Conservation (phyloP, 352 stramenopile species). For the Phytophthora kernoviae region DNA sequence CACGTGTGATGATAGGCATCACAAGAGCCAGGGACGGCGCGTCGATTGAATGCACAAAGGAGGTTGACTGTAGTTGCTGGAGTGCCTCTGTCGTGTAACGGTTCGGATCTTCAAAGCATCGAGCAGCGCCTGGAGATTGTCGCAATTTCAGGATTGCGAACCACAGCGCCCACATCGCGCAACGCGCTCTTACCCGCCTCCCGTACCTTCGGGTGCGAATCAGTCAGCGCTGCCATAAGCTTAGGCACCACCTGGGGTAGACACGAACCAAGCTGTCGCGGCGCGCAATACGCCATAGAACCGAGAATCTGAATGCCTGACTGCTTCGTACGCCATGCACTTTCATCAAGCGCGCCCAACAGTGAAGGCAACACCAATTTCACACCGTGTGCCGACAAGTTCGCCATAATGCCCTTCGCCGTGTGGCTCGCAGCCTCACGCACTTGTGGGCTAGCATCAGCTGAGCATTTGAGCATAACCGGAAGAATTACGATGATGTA, state of each 20-base stretch:
- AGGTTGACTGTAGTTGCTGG: slow-evolving; percentile 97
- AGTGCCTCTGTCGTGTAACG: slow-evolving; percentile 93
- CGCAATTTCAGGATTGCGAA: slow-evolving; percentile 99
- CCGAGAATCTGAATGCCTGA: slow-evolving; percentile 98
- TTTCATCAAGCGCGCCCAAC: slow-evolving; percentile 93
- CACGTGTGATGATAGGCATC: slow-evolving; percentile 98
- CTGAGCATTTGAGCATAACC: slow-evolving; percentile 98
- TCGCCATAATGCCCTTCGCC: slow-evolving; percentile 98
- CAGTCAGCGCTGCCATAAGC: slow-evolving; percentile 96
- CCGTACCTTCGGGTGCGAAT: slow-evolving; percentile 99
- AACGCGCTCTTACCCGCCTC: slow-evolving; percentile 95
- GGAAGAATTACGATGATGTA: slow-evolving; percentile 99
- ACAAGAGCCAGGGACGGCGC: slow-evolving; percentile 99
- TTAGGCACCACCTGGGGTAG: slow-evolving; percentile 99
- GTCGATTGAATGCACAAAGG: slow-evolving; percentile 99
- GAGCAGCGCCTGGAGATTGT: slow-evolving; percentile 93
- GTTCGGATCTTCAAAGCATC: slow-evolving; percentile 95
- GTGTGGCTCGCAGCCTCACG: slow-evolving; percentile 95
- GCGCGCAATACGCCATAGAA: slow-evolving; percentile 97
- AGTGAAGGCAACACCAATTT: slow-evolving; percentile 99
- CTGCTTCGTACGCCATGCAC: slow-evolving; percentile 98
- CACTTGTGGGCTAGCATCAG: slow-evolving; percentile 96
- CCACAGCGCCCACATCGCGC: slow-evolving; percentile 97
- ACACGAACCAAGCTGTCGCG: slow-evolving; percentile 97
- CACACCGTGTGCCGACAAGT: slow-evolving; percentile 98